Evolutionary conservation across 352 stramenopile genomes (phyloP), one percentile per base, ranked within the genome.

Genomic region (Globisporangium cylindrosporum): DNA sequence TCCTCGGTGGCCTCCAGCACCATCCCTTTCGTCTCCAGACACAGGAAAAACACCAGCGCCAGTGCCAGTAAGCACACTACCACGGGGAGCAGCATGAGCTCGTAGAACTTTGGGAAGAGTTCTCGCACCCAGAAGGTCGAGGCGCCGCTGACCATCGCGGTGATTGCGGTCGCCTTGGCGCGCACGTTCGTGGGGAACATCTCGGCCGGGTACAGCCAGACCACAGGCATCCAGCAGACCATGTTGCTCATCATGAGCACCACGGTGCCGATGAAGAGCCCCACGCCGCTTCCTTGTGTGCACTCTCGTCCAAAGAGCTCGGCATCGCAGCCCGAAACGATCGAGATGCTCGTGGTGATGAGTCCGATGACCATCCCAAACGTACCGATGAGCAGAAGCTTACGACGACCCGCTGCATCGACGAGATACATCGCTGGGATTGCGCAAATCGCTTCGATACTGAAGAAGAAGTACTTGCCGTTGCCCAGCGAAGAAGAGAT

Each of bases 1-100:
- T 71, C 77, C 60, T 90, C 82, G 27, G 78, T 88, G 53, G 88
- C 80, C 67, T 90, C 81, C 10, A 90, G 65, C 18, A 88, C 27
- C 24, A 88, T 73, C 3, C 73, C 68, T 15, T 74, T 82, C 10
- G 81, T 87, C 73, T 89, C 81, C 1, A 71, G 77, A n/a, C 79
- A 89, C 57, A 80, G 54, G 64, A 73, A 77, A 63, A 76, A 82
- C 54, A 86, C 77, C 36, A 88, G 80, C 29, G 78, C 71, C 12
- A 74, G 72, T 34, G 73, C 73, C 41, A 86, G 3, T 7, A 66
- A 1, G 22, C 59, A 55, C 27, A 70, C 7, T 24, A 53, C 2
- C 22, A 46, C 15, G 18, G 65, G 61, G 24, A 66, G 38, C 7
- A 65, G 9, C 1, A 58, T 34, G 15, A 66, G 38, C 59, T 65